Evolutionary conservation across 257 asterid genomes (phyloP).

Genomic region (Lithospermum erythrorhizon): DNA sequence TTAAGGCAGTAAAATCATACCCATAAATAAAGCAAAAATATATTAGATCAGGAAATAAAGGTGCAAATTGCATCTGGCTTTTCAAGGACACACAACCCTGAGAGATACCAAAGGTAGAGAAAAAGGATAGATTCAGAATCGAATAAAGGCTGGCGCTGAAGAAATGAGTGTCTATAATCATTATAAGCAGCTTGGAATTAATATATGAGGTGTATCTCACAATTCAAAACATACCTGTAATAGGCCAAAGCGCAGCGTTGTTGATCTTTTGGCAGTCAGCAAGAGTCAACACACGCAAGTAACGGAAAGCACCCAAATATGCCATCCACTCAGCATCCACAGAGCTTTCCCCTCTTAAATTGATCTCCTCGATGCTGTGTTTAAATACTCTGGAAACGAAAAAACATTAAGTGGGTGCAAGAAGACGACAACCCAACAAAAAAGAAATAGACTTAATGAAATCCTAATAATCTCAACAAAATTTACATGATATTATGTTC

Average conservation of each 20-base stretch:
- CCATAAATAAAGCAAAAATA: background rate
- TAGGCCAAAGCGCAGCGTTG: conserved; percentile 72
- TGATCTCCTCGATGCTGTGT: conserved; percentile 48
- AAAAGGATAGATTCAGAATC: background rate
- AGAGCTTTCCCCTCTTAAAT: conserved; percentile 51
- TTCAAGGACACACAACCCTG: background rate
- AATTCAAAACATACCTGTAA: conserved; percentile 39
- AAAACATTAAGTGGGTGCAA: conserved; percentile 7
- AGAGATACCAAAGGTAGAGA: background rate
- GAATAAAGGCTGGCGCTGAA: background rate
- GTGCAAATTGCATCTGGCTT: background rate
- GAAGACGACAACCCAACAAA: background rate
- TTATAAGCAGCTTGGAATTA: background rate
- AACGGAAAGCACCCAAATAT: conserved; percentile 71
- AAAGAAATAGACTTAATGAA: background rate
- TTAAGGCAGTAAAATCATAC: conserved; percentile 20
- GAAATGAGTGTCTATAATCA: background rate
- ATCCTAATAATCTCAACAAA: too few relatives aligned
- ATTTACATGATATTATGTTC: too few relatives aligned
- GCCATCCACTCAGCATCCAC: conserved; percentile 99
- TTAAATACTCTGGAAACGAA: conserved; percentile 64
- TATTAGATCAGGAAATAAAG: background rate
- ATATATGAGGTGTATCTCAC: background rate
- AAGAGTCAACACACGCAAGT: conserved; percentile 49
- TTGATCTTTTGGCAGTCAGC: conserved; percentile 71